phyloP scores from a whole-genome alignment of 2,329 filamentous ascomycete species.

The Aureobasidium lini region DNA sequence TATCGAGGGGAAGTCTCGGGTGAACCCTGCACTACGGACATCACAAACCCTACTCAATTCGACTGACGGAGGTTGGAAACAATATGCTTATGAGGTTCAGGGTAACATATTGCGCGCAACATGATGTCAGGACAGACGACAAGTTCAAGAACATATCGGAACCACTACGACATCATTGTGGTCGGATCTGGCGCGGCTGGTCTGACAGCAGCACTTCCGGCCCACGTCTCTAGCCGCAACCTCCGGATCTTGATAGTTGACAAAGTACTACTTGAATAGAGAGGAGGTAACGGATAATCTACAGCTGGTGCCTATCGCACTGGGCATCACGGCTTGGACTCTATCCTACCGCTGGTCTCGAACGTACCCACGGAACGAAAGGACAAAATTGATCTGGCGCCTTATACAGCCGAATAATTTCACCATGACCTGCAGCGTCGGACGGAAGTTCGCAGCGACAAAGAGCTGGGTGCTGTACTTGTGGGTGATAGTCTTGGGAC shows the following conservation, averaged over 20 bases:
- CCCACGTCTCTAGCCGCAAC: conserved; percentile 33
- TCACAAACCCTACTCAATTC: no score
- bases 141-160: background rate
- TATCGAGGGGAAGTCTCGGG: background rate
- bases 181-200: conserved; percentile 59
- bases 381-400: conserved; percentile 48
- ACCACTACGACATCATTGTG: conserved; percentile 41
- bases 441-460: conserved; percentile 48
- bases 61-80: no score
- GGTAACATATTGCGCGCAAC: background rate
- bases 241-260: conserved; percentile 50
- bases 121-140: background rate
- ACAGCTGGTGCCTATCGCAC: conserved; percentile 58
- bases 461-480: conserved; percentile 40
- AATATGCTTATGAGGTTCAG: no score
- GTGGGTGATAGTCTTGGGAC: conserved; percentile 31
- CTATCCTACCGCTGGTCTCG: conserved; percentile 55
- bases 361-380: conserved; percentile 45
- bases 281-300: conserved; percentile 58
- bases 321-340: conserved; percentile 46
- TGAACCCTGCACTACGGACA: no score
- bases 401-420: conserved; percentile 52
- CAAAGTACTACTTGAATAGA: conserved; percentile 51
- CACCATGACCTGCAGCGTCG: conserved; percentile 48
- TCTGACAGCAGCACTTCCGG: conserved; percentile 52